Base-by-base conservation (phyloP, 2,329 filamentous ascomycete species). In the Hymenotorrendiella dingleyae region DNA sequence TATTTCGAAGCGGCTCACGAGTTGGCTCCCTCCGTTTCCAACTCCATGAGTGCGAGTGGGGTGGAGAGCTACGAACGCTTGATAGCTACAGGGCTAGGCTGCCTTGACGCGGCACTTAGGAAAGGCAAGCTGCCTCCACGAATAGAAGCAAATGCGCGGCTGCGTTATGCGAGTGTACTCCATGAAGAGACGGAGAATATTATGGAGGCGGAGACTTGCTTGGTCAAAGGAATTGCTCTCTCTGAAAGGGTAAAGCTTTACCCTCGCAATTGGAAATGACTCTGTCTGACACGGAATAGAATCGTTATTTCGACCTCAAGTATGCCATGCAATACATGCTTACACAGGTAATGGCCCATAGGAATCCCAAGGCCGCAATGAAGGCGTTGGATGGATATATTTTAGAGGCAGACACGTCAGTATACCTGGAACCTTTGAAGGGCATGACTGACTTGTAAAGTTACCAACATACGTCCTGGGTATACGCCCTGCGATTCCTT, bases 281-380 rank as follows among this genome's bases (percentile, higher is more conserved):
- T 17, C 57, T 47, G 17, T 16, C 54, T 53, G 36, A 54, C 20
- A 19, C 20, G 24, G 19, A 34, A 19, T 54, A 78, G 67, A 74
- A 78, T 47, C 71, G 73, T 35, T 72, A 80, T 47, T 56, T 66
- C 20, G 85, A 90, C 53, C 63, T 89, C 28, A 88, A 86, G 60
- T 88, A 88, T 62, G 79, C 78, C 48, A 86, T 88, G 73, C 78
- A 86, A 50, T 86, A 87, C 58, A 67, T 88, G 12, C 75, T 84
- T 45, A 73, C 82, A 36, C 82, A 84, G 52, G 74, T 85, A 1
- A 68, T 86, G 44, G 86, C 82, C 52, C 80, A 83, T 54, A 76
- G 79, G 30, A 87, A 79, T 50, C 77, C 76, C 40, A 86, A 84
- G 55, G 84, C 84, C 1, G 83, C 84, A 1, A 69, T 89, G 55